phyloP scores from a whole-genome alignment of 176 grass and related monocot species.

The Neostapfia colusana region DNA sequence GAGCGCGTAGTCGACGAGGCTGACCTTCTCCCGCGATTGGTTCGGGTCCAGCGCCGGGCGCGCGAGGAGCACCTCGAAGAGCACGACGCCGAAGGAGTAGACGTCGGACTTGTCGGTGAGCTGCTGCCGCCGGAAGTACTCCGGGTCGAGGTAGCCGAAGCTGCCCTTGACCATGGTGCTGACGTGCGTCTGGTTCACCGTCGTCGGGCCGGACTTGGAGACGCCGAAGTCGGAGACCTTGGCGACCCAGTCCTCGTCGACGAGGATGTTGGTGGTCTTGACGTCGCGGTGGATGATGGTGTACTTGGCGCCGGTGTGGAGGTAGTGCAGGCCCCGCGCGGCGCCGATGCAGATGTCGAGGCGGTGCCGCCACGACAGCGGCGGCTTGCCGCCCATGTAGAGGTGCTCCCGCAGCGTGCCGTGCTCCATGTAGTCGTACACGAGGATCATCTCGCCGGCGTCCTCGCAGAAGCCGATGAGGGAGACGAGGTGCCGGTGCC shows the following conservation, averaged over 20 bases:
- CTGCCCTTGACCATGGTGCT: conserved; percentile 95
- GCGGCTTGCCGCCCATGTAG: conserved; percentile 64
- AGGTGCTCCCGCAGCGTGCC: conserved; percentile 86
- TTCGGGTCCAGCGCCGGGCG: conserved; percentile 54
- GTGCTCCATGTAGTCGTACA: conserved; percentile 87
- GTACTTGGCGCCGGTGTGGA: conserved; percentile 91
- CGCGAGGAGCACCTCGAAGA: conserved; percentile 77
- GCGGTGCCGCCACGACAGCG: conserved; percentile 63
- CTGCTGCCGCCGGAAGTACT: conserved; percentile 87
- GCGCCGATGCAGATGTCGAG: conserved; percentile 91
- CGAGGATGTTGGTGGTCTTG: conserved; percentile 91
- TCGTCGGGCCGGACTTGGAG: conserved; percentile 71
- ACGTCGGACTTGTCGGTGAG: conserved; percentile 90
- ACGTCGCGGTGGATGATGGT: conserved; percentile 94
- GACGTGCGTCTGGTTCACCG: conserved; percentile 72
- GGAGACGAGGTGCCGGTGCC: conserved; percentile 81
- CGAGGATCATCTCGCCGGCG: conserved; percentile 71
- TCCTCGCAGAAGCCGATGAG: conserved; percentile 93
- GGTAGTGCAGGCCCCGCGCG: conserved; percentile 77
- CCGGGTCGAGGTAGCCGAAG: conserved; percentile 88
- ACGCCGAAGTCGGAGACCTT: conserved; percentile 93
- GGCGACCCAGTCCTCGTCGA: conserved; percentile 77
- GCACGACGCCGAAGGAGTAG: conserved; percentile 84
- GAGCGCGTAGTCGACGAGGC: conserved; percentile 56
- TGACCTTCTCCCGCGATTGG: conserved; percentile 45